Evolutionary conservation across 371 early-diverging fungal species (phyloP).

Genomic region (Mucor sp.): DNA sequence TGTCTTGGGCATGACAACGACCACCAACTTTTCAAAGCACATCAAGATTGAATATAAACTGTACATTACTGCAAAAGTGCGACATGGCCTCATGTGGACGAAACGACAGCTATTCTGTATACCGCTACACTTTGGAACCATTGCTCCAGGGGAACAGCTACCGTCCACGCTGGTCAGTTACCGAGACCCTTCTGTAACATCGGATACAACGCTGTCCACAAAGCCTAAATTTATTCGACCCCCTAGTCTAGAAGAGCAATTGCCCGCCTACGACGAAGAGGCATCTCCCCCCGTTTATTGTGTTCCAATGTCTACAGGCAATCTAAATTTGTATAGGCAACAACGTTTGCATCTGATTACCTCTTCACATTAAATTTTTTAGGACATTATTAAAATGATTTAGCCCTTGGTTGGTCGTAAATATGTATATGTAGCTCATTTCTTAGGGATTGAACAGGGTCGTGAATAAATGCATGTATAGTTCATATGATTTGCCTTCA

Average conservation of each 20-base stretch:
- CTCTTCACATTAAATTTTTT: neutral
- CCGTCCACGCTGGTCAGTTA: conserved; percentile 14
- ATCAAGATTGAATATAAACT: conserved; percentile 17
- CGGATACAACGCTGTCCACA: conserved; percentile 13
- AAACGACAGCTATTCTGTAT: conserved; percentile 13
- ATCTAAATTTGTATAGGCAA: neutral
- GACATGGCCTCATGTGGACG: conserved; percentile 11
- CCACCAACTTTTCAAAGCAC: conserved; percentile 11
- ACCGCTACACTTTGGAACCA: conserved; percentile 21
- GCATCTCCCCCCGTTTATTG: conserved; percentile 10
- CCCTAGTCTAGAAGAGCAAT: conserved; percentile 10
- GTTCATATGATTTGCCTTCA: too few species aligned
- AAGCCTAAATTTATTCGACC: conserved; percentile 23
- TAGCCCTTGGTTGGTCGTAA: too few species aligned
- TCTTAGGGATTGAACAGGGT: too few species aligned
- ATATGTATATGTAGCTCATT: too few species aligned
- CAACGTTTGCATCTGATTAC: neutral
- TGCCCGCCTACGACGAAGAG: conserved; percentile 24
- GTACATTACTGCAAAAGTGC: conserved; percentile 12
- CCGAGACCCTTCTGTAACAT: conserved; percentile 8
- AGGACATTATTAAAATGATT: too few species aligned
- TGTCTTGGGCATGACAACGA: conserved; percentile 25
- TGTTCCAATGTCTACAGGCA: neutral
- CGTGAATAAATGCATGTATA: too few species aligned
- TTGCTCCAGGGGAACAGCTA: conserved; percentile 6